Evolutionary conservation across 192 early-diverging fungal species (phyloP), one percentile per base, ranked within the genome.

Genomic region (Coemansia sp.): DNA sequence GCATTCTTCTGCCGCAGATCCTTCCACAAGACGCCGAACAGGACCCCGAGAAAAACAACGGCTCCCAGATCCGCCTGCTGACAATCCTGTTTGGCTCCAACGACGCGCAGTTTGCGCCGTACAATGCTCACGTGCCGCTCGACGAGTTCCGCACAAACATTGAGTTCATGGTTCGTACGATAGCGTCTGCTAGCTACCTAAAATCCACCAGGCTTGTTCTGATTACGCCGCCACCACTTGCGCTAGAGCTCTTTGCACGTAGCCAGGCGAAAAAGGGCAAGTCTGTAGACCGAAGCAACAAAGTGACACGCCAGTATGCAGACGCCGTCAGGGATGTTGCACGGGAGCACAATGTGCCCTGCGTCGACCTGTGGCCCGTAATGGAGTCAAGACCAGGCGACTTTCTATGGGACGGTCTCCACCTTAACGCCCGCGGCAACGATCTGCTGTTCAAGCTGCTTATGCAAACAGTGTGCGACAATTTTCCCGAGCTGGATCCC

Each of bases 361-460:
- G 61, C 29, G 69, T 76, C 13, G 79, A 81, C 30, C 8, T 81
- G 64, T 81, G 73, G 73, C 13, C 67, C 5, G 79, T 66, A 10
- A 68, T 74, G 13, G 72, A 80, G 35, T 13, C 13, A 1, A 51
- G 12, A 7, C 56, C 33, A 3, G 74, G 67, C 12, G 30, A 45
- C 16, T 75, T 46, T 35, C n/a, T 58, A 46, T 55, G 25, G 16
- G 79, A 81, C 33, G 79, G 70, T 1, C 39, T 81, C 26, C 79
- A 81, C 25, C 56, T 81, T 7, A 81, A 67, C 37, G 67, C 59
- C 28, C 59, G 49, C n/a, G 79, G 79, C 16, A 81, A 81, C 40
- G 59, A 72, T 18, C 35, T 81, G 16, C 34, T 81, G 52, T 71
- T 72, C 34, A 26, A 9, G 6, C 49, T 72, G 25, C 20, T 81